phyloP scores from a whole-genome alignment of 805 yeast species.

The Torulaspora maleeae region DNA sequence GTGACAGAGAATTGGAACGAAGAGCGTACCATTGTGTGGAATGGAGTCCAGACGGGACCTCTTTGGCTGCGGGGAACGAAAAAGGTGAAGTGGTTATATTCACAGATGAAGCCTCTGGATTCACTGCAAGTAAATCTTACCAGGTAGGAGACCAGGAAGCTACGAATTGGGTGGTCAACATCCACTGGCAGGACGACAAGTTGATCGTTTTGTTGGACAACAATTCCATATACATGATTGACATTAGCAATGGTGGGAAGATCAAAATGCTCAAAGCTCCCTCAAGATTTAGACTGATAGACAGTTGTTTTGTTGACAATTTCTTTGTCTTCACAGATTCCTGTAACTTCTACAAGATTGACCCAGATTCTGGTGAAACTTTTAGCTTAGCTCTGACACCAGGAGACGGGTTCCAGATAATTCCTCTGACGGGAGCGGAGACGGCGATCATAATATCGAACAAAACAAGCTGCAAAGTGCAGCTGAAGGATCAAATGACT shows the following conservation, averaged over 20 bases:
- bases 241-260: neutral
- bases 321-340: constrained; percentile 16
- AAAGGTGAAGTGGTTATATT: constrained; percentile 21
- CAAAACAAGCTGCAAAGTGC: constrained; percentile 17
- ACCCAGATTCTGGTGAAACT: constrained; percentile 6
- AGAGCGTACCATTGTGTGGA: constrained; percentile 29
- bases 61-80: constrained; percentile 29
- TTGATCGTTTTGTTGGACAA: constrained; percentile 21
- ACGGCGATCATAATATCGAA: constrained; percentile 21
- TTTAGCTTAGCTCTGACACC: constrained; percentile 9
- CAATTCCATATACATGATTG: constrained; percentile 23
- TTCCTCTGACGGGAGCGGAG: constrained; percentile 17
- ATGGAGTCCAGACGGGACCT: constrained; percentile 26
- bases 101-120: constrained; percentile 1
- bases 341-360: constrained; percentile 15
- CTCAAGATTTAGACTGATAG: constrained; percentile 23
- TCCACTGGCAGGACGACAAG: constrained; percentile 15
- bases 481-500: constrained; percentile 13
- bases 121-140: neutral
- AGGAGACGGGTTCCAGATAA: constrained; percentile 19
- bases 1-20: constrained; percentile 3
- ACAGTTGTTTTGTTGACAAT: constrained; percentile 14
- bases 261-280: constrained; percentile 9
- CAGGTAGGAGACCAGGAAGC: constrained; percentile 2
- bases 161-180: constrained; percentile 23